Base-by-base conservation (phyloP, 208 protist genomes). In the Trypanosoma scelopori region DNA sequence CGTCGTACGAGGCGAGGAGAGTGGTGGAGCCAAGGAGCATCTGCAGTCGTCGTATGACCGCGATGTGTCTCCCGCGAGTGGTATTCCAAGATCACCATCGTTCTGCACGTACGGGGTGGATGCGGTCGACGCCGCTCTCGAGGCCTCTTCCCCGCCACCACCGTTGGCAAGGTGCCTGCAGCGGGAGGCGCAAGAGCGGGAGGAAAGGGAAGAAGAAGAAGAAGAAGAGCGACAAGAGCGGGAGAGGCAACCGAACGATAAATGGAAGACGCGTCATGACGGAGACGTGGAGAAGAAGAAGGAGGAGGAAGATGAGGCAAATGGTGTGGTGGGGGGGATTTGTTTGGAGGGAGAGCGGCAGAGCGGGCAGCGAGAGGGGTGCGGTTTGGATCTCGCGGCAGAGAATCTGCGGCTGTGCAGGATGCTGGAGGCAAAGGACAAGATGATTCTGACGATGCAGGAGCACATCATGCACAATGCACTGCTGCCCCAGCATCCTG, bases 371-470 rank as follows among this genome's bases (percentile, higher is more conserved):
- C 7, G 22, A 35, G 20, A 16, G 35, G 42, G 9, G n/a, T 11
- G 11, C 18, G 28, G 9, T 22, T 1, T 56, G 28, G 43, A 49
- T 20, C 11, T 22, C 39, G 48, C 47, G 0, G 28, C 23, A 2
- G 62, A 70, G 41, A 55, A 62, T 55, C 32, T 28, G 12, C 52
- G 56, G 27, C 45, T 76, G 45, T 18, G 48, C 15, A 13, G 20
- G 3, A 20, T 69, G 45, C 27, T 76, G 4, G 63, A 70, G 13
- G 62, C 53, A 57, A 76, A 76, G 32, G 70, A 76, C 57, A 48
- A 47, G 23, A n/a, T 76, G 20, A 76, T 76, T 46, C 20, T 65
- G 20, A 46, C 25, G 3, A 57, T 71, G 37, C 70, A 76, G 35
- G 55, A 76, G 30, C 42, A 37, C n/a, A 16, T 76, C 1, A 22